Percentiles rank a stretch among this genome's conserved stretches.
phyloP scores from a whole-genome alignment of 306 rosid species.

The Potentilla sterilis region DNA sequence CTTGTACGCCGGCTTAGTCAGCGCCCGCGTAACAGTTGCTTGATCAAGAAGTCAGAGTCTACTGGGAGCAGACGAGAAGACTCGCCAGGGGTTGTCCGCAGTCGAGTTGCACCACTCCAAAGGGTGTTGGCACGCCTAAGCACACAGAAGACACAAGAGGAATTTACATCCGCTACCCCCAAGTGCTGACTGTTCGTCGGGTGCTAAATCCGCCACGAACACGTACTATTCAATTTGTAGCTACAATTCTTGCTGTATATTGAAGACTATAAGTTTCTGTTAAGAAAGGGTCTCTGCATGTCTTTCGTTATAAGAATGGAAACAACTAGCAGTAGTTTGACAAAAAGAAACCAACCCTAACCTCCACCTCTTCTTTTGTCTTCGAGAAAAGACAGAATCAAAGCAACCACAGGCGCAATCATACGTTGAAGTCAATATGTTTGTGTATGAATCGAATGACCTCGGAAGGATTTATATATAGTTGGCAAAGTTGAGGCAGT shows the following conservation, averaged over 20 bases:
- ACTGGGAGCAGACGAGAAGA: too few relatives aligned
- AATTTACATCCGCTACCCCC: too few relatives aligned
- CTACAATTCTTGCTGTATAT: neutral
- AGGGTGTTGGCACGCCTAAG: too few relatives aligned
- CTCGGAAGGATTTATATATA: neutral
- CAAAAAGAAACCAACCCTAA: neutral
- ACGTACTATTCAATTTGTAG: neutral
- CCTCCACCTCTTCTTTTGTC: constrained; percentile 2
- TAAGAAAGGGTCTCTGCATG: neutral
- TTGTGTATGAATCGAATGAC: neutral
- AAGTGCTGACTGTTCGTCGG: too few relatives aligned
- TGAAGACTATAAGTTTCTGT: neutral
- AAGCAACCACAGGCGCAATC: neutral
- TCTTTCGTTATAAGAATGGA: neutral
- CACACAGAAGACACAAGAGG: too few relatives aligned
- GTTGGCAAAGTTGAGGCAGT: constrained; percentile 4
- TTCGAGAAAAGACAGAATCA: neutral
- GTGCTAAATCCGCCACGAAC: too few relatives aligned
- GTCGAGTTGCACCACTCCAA: too few relatives aligned
- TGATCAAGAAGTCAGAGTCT: too few relatives aligned
- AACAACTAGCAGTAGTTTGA: neutral
- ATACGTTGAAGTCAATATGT: neutral
- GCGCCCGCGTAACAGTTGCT: too few relatives aligned
- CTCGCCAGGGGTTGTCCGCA: too few relatives aligned
- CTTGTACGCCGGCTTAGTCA: too few relatives aligned